Base-by-base conservation (phyloP, 2,329 filamentous ascomycete species). In the Hypoxylon sp. region DNA sequence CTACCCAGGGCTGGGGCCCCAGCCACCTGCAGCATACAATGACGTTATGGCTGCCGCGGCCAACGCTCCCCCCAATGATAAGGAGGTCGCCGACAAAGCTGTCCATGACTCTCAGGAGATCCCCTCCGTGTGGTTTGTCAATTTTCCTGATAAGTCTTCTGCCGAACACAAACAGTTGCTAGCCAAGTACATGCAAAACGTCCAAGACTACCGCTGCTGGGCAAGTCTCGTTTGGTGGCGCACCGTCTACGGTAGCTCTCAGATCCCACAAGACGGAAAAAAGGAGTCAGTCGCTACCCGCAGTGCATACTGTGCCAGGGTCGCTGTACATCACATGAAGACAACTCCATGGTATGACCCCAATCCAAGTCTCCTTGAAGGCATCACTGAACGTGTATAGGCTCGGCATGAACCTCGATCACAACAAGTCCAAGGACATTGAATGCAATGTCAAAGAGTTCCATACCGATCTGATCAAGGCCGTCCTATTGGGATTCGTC, bases 141-240 rank as follows among this genome's bases (percentile, higher is more conserved):
- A 38, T 14, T 38, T 38, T 17, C 36, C 36, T 14, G 36, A 38
- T 38, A 38, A 38, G 7, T 6, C 36, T 1, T 4, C 36, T 38
- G 6, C 36, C 14, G 36, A n/a, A 17, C 36, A 38, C 13, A 38
- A 14, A 6, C 4, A 17, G 14, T 14, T 38, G 36, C 36, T 38
- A 2, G 13, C 5, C 3, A 38, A 38, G 36, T 38, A 38, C 5
- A 38, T 38, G 36, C 36, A 38, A 17, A 38, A 14, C 36, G 6
- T 38, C 36, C 13, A 38, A 38, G 36, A 38, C 36, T 38, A 38
- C 14, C 36, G 36, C 36, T 38, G 36, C 36, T 38, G 36, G 36
- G 36, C 36, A 6, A 38, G 36, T 38, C 36, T 38, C 13, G 14
- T n/a, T n/a, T 38, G 36, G 36, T 38, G 36, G 36, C 36, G 36